A percentile compares a stretch with the other conserved stretches of the same genome.
phyloP scores from a whole-genome alignment of 2,329 filamentous ascomycete genomes.

The Orbilia oligospora region DNA sequence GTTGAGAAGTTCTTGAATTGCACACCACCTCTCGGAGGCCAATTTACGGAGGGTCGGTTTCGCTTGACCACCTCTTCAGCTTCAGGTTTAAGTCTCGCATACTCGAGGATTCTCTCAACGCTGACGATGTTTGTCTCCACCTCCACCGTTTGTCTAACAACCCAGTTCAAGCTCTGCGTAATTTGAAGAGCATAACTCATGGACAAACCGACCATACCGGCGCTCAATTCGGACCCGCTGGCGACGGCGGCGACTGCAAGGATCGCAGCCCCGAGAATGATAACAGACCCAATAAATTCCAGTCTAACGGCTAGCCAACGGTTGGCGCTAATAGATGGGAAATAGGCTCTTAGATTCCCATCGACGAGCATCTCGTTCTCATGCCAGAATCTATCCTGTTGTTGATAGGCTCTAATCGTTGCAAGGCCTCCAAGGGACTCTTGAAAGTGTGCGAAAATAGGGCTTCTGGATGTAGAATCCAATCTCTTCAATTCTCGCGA shows the following conservation, averaged over 20 bases:
- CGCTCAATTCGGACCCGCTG: slow-evolving; percentile 74
- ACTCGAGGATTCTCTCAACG: slow-evolving; percentile 96
- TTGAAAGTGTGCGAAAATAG: slow-evolving; percentile 98
- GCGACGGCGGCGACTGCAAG: slow-evolving; percentile 86
- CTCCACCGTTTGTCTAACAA: slow-evolving; percentile 97
- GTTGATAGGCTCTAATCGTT: slow-evolving; percentile 94
- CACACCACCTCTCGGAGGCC: slow-evolving; percentile 90
- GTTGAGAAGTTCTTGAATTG: slow-evolving; percentile 95
- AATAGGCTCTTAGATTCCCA: slow-evolving; percentile 92
- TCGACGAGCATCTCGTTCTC: slow-evolving; percentile 99
- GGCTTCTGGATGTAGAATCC: slow-evolving; percentile 94
- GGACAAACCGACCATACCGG: slow-evolving; percentile 87
- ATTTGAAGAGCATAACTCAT: slow-evolving; percentile 98
- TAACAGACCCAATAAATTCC: slow-evolving; percentile 93
- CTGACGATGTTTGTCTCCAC: slow-evolving; percentile 99
- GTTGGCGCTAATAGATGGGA: slow-evolving; percentile 93
- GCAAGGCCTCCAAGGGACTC: slow-evolving; percentile 94
- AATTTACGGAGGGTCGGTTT: slow-evolving; percentile 86
- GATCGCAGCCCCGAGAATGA: slow-evolving; percentile 88
- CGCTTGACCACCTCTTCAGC: slow-evolving; percentile 93
- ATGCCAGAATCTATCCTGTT: slow-evolving; percentile 86
- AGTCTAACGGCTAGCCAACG: slow-evolving; percentile 94
- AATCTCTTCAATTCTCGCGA: slow-evolving; percentile 96
- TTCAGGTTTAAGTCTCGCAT: slow-evolving; percentile 90
- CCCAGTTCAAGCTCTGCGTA: slow-evolving; percentile 98